Evolutionary conservation across 306 rosid species (phyloP).

Genomic region (Rosa chinensis): DNA sequence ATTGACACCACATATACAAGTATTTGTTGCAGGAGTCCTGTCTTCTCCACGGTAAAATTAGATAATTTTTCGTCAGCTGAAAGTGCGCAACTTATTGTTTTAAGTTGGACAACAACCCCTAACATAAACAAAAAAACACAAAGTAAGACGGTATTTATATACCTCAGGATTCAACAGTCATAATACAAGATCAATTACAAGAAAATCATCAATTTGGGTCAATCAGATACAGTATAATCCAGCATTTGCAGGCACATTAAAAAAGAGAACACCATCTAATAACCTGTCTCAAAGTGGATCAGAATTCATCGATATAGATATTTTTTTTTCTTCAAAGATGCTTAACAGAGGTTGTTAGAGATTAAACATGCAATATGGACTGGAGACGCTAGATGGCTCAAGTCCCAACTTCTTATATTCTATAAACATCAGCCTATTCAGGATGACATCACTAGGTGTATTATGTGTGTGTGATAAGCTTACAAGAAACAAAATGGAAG

Average conservation of each 20-base stretch:
- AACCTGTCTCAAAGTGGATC: background rate
- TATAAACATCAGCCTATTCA: background rate
- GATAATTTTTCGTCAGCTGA: slow-evolving; percentile 69
- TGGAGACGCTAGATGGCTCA: background rate
- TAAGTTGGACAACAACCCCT: slow-evolving; percentile 94
- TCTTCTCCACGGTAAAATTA: slow-evolving; percentile 54
- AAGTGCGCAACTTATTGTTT: slow-evolving; percentile 72
- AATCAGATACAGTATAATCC: background rate
- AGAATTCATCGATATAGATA: background rate
- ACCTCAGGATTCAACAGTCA: background rate
- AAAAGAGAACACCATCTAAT: background rate
- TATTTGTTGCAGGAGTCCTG: slow-evolving; percentile 69
- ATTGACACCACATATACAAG: slow-evolving; percentile 72
- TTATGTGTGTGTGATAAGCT: background rate
- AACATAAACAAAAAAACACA: slow-evolving; percentile 37
- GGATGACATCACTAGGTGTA: background rate
- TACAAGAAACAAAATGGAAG: background rate
- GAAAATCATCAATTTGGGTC: slow-evolving; percentile 4
- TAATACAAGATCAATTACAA: slow-evolving; percentile 4
- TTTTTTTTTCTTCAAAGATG: background rate
- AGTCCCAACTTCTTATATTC: background rate
- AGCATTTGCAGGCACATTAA: background rate
- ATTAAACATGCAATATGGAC: background rate
- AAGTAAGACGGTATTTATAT: slow-evolving; percentile 19
- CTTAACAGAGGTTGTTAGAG: background rate